These are phyloP conservation scores for Stachybotrys chlorohalonatus DNA, from an alignment of 2,329 filamentous ascomycete species.

Conservation along the genomic window DNA sequence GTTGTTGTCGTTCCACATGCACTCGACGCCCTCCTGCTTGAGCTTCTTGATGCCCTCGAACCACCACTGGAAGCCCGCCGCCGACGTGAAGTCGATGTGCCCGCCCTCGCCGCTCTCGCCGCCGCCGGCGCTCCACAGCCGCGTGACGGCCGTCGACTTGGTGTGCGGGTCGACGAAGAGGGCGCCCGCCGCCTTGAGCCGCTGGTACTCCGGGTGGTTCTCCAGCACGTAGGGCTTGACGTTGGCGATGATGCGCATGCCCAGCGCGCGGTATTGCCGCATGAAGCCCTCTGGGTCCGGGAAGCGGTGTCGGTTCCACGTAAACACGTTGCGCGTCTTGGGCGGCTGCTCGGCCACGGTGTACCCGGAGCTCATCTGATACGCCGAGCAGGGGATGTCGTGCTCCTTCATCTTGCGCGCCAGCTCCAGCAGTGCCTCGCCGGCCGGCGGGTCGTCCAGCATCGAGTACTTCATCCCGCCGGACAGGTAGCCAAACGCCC, in stretches of 20 bases:
- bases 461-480: conserved; percentile 50
- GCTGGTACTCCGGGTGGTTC: conserved; percentile 57
- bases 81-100: conserved; percentile 65
- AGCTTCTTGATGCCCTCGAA: conserved; percentile 56
- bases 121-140: conserved; percentile 64
- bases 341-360: conserved; percentile 58
- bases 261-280: conserved; percentile 49
- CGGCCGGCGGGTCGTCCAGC: conserved; percentile 41
- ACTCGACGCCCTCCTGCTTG: conserved; percentile 56
- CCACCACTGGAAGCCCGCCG: conserved; percentile 62
- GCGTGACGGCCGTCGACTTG: conserved; percentile 42
- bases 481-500: conserved; percentile 65
- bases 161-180: conserved; percentile 55
- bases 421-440: conserved; percentile 51
- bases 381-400: conserved; percentile 61
- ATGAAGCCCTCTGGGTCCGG: conserved; percentile 58
- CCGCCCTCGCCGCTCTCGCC: conserved; percentile 61
- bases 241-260: conserved; percentile 61
- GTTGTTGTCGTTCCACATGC: conserved; percentile 75
- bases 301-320: conserved; percentile 64
- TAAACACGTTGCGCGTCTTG: conserved; percentile 59
- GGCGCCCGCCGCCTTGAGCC: conserved; percentile 46
- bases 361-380: conserved; percentile 67
- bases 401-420: conserved; percentile 51
- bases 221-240: conserved; percentile 64